phyloP scores from a whole-genome alignment of 2,329 filamentous ascomycete species.

The Myriangium duriaei region DNA sequence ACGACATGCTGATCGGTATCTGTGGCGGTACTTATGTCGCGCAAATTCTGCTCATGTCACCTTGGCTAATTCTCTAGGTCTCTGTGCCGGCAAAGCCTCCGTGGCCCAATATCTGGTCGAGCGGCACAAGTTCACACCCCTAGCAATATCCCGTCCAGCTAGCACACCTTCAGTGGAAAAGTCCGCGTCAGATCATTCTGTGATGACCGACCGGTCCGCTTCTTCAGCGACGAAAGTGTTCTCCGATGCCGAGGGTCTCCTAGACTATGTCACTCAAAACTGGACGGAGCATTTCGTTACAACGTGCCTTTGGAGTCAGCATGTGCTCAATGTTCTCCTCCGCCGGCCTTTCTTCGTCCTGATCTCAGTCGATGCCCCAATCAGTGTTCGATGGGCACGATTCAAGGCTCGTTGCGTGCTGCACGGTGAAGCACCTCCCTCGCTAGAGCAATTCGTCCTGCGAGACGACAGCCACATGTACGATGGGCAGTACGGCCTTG shows the following conservation, averaged over 20 bases:
- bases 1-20: conserved; percentile 61
- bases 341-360: conserved; percentile 86
- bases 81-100: conserved; percentile 85
- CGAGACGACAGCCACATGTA: conserved; percentile 67
- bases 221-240: conserved; percentile 35
- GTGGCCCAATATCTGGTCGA: conserved; percentile 79
- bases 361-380: conserved; percentile 79
- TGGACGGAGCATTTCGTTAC: conserved; percentile 82
- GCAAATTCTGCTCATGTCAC: neutral
- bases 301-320: conserved; percentile 65
- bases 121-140: conserved; percentile 66
- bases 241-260: conserved; percentile 50
- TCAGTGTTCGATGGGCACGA: conserved; percentile 71
- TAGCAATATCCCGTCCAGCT: conserved; percentile 43
- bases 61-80: conserved; percentile 45
- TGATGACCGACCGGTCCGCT: conserved; percentile 15
- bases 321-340: conserved; percentile 59
- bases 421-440: conserved; percentile 37
- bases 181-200: conserved; percentile 26
- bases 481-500: conserved; percentile 44
- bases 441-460: conserved; percentile 48
- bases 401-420: conserved; percentile 48
- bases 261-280: conserved; percentile 73
- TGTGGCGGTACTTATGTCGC: conserved; percentile 55
- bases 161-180: conserved; percentile 30